These are phyloP conservation scores for Fragilaria crotonensis DNA, from an alignment of 108 stramenopile species.

Conservation along the genomic window DNA sequence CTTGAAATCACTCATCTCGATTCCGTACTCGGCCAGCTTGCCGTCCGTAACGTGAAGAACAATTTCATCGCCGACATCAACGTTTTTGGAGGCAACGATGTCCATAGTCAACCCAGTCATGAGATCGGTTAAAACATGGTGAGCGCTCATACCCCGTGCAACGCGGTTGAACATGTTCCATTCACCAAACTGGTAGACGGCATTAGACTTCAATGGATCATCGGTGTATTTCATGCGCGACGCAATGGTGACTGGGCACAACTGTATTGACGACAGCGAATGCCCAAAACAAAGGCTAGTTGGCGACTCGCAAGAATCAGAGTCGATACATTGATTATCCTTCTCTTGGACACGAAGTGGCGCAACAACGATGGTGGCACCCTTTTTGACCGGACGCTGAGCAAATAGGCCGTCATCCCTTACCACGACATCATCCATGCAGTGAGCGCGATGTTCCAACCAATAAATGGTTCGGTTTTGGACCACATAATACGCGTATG, in stretches of 20 bases:
- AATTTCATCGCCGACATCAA: slow-evolving; percentile 3
- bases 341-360: background rate
- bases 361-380: background rate
- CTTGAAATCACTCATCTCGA: background rate
- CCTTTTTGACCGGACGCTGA: background rate
- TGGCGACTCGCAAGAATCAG: too few relatives aligned
- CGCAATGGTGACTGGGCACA: background rate
- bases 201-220: background rate
- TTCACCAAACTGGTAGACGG: background rate
- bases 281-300: background rate
- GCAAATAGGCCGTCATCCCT: background rate
- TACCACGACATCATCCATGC: background rate
- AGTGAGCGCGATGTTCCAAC: background rate
- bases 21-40: background rate
- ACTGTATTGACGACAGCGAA: background rate
- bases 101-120: background rate
- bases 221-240: background rate
- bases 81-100: background rate
- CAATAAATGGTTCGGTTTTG: slow-evolving; percentile 2
- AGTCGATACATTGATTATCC: background rate
- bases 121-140: background rate
- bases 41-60: background rate
- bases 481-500: background rate
- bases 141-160: background rate
- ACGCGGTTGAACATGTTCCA: background rate